A percentile compares a stretch with the other conserved stretches of the same genome.
Conservation (phyloP, 1,284 basidiomycete species). For the Cryptococcus neoformans region DNA sequence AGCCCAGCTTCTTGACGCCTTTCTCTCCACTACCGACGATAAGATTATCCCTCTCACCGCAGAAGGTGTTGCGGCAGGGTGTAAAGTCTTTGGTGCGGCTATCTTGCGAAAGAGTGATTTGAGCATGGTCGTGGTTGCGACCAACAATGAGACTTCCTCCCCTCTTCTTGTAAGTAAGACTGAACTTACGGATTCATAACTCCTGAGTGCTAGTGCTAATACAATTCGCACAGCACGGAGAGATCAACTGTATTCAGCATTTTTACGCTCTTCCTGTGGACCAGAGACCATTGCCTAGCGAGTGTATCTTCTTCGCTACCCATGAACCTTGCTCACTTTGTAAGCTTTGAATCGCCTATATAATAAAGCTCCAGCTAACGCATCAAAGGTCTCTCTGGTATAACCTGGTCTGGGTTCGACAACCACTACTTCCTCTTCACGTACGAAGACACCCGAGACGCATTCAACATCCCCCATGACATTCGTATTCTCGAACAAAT, state of each 20-base stretch:
- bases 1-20: slow-evolving; percentile 14
- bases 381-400: slow-evolving; percentile 25
- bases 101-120: slow-evolving; percentile 31
- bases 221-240: slow-evolving; percentile 20
- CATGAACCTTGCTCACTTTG: slow-evolving; percentile 37
- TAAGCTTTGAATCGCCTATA: slow-evolving; percentile 14
- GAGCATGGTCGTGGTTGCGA: slow-evolving; percentile 23
- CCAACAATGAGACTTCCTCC: slow-evolving; percentile 24
- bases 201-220: not conserved
- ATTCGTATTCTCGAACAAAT: slow-evolving; percentile 30
- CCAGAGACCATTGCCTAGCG: slow-evolving; percentile 16
- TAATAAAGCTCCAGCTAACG: not conserved
- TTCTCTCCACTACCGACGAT: slow-evolving; percentile 18
- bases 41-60: slow-evolving; percentile 27
- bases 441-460: slow-evolving; percentile 27
- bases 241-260: slow-evolving; percentile 30
- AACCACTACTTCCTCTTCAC: slow-evolving; percentile 31
- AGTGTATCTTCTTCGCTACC: slow-evolving; percentile 33
- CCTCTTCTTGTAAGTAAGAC: slow-evolving; percentile 21
- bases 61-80: slow-evolving; percentile 20
- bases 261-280: slow-evolving; percentile 22
- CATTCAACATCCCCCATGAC: slow-evolving; percentile 27
- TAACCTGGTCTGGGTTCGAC: slow-evolving; percentile 35
- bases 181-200: no score
- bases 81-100: slow-evolving; percentile 35